phyloP scores from a whole-genome alignment of 768 basidiomycete species.

The Clitopilus hobsonii region DNA sequence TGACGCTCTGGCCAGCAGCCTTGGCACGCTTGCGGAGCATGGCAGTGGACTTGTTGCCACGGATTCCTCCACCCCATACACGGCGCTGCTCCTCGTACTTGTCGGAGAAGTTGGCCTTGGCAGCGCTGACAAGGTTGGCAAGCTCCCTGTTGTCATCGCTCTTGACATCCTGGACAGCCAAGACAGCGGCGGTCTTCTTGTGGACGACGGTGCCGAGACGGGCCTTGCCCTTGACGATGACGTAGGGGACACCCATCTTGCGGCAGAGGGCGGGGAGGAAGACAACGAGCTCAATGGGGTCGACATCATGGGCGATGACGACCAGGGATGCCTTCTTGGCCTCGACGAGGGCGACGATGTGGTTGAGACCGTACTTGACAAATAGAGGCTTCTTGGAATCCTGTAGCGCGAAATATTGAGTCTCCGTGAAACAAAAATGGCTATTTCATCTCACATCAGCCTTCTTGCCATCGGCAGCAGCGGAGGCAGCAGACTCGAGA shows the following conservation, averaged over 20 bases:
- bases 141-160: slow-evolving; percentile 93
- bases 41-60: slow-evolving; percentile 91
- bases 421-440: not conserved
- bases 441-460: slow-evolving; percentile 32
- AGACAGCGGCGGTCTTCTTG: slow-evolving; percentile 95
- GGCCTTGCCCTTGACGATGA: slow-evolving; percentile 97
- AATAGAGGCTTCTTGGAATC: slow-evolving; percentile 93
- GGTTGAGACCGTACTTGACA: slow-evolving; percentile 97
- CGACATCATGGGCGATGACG: slow-evolving; percentile 95
- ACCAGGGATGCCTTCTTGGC: slow-evolving; percentile 97
- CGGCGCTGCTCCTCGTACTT: slow-evolving; percentile 92
- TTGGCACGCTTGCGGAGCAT: slow-evolving; percentile 94
- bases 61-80: slow-evolving; percentile 94
- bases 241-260: slow-evolving; percentile 99
- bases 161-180: slow-evolving; percentile 90
- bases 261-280: slow-evolving; percentile 97
- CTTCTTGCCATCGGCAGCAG: slow-evolving; percentile 73
- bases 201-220: slow-evolving; percentile 97
- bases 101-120: slow-evolving; percentile 95
- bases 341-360: slow-evolving; percentile 92
- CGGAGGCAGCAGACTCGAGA: slow-evolving; percentile 72
- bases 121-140: slow-evolving; percentile 85
- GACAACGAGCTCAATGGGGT: slow-evolving; percentile 98
- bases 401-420: slow-evolving; percentile 22
- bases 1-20: slow-evolving; percentile 69